phyloP scores from a whole-genome alignment of 2,329 filamentous ascomycete genomes.

The Emergomyces pasteurianus region DNA sequence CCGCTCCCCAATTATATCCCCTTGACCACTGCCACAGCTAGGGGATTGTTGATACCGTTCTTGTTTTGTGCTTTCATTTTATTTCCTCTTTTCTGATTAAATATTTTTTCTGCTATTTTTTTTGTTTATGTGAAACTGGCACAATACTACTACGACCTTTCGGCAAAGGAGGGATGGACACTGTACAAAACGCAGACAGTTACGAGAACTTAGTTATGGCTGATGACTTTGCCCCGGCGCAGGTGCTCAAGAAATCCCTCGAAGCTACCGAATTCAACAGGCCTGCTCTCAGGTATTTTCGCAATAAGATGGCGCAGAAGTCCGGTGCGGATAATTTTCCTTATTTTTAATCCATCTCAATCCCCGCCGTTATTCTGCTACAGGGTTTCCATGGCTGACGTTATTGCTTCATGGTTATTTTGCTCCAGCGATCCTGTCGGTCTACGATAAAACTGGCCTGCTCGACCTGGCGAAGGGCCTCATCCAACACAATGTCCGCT shows the following conservation, averaged over 20 bases:
- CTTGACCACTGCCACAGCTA: not conserved
- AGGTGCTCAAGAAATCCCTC: not conserved
- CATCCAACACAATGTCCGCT: slow-evolving; percentile 75
- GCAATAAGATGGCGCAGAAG: slow-evolving; percentile 25
- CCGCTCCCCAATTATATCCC: not conserved
- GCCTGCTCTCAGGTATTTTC: slow-evolving; percentile 2
- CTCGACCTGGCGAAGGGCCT: slow-evolving; percentile 87
- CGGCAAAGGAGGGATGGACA: too few relatives aligned
- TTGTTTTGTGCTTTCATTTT: not conserved
- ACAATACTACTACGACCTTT: too few relatives aligned
- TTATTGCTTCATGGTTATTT: not conserved
- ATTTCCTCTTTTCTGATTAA: not conserved
- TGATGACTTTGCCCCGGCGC: not conserved
- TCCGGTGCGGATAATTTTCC: slow-evolving; percentile 21
- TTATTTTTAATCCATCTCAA: not conserved
- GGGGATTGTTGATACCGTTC: not conserved
- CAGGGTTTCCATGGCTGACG: not conserved
- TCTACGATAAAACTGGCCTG: slow-evolving; percentile 96
- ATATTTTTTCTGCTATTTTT: not conserved
- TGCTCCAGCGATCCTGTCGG: slow-evolving; percentile 76
- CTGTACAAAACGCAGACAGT: too few relatives aligned
- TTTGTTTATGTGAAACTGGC: not conserved
- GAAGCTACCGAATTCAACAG: not conserved
- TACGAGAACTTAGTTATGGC: not conserved
- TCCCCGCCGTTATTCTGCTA: too few relatives aligned